phyloP scores from a whole-genome alignment of 169 alveolate species.

The Pseudocohnilembus persalinus region DNA sequence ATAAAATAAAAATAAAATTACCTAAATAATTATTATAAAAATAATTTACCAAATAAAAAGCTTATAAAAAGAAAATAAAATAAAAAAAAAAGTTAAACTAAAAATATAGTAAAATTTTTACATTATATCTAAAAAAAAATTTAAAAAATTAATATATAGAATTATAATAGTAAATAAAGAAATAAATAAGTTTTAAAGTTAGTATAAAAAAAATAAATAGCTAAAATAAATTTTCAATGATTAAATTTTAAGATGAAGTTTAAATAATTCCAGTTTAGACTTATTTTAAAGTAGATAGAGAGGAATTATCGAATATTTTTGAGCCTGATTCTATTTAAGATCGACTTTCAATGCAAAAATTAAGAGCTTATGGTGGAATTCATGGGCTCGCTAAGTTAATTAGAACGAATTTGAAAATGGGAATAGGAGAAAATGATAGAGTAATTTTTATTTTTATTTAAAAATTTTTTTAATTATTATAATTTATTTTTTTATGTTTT shows the following conservation, averaged over 20 bases:
- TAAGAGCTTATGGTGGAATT: neutral
- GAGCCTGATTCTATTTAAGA: neutral
- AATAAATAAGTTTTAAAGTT: neutral
- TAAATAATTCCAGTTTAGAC: neutral
- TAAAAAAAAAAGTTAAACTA: no score
- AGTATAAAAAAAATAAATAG: no score
- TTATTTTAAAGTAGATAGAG: neutral
- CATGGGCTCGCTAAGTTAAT: neutral
- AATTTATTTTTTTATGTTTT: no score
- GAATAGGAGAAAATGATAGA: neutral
- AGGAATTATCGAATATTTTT: neutral
- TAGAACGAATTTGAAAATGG: neutral
- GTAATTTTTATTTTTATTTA: neutral
- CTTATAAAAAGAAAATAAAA: no score
- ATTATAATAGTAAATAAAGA: no score
- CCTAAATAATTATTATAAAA: no score
- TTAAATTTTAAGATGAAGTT: neutral
- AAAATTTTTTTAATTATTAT: no score
- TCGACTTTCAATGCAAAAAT: neutral
- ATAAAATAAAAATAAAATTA: no score
- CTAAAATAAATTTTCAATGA: neutral
- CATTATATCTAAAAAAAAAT: neutral
- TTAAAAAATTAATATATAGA: no score
- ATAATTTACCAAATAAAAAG: no score
- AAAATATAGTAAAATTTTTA: no score